phyloP scores from a whole-genome alignment of 2,329 filamentous ascomycete species.

The Mycosphaerella sp. region DNA sequence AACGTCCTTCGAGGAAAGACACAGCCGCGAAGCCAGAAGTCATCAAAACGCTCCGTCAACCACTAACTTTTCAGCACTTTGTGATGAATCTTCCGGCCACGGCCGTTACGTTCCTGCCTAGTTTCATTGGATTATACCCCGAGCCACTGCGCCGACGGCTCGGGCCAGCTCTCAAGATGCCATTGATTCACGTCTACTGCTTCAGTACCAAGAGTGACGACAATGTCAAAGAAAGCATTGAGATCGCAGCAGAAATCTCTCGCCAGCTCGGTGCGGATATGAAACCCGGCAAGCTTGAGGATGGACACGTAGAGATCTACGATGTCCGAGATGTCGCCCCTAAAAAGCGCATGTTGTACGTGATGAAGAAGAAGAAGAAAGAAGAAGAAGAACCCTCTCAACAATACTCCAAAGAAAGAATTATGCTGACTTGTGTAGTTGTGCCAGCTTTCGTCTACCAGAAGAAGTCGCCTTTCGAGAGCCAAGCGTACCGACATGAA shows the following conservation, averaged over 20 bases:
- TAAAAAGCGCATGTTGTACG: slow-evolving; percentile 80
- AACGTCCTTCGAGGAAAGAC: slow-evolving; percentile 32
- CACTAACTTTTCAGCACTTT: slow-evolving; percentile 79
- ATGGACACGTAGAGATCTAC: slow-evolving; percentile 51
- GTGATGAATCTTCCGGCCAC: slow-evolving; percentile 96
- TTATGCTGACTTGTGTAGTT: slow-evolving; percentile 36
- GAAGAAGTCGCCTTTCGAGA: slow-evolving; percentile 59
- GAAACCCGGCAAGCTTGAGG: slow-evolving; percentile 46
- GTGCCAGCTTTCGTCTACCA: slow-evolving; percentile 83
- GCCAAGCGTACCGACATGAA: not conserved
- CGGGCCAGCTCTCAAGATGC: slow-evolving; percentile 47
- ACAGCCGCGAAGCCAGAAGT: slow-evolving; percentile 29
- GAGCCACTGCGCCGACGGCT: slow-evolving; percentile 22
- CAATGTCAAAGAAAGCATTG: slow-evolving; percentile 52
- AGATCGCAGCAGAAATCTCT: slow-evolving; percentile 63
- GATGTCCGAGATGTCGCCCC: slow-evolving; percentile 84
- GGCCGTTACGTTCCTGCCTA: slow-evolving; percentile 74
- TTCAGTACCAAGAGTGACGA: slow-evolving; percentile 79
- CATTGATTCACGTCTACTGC: slow-evolving; percentile 89
- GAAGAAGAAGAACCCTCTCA: too few relatives aligned
- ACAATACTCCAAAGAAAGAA: too few relatives aligned
- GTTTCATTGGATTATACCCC: slow-evolving; percentile 72
- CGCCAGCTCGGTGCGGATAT: slow-evolving; percentile 55
- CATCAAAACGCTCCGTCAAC: slow-evolving; percentile 47
- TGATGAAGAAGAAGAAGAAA: not conserved